Evolutionary conservation across 1,284 basidiomycete species (phyloP), one percentile per base, ranked within the genome.

Genomic region (Phellinidium pouzarii): DNA sequence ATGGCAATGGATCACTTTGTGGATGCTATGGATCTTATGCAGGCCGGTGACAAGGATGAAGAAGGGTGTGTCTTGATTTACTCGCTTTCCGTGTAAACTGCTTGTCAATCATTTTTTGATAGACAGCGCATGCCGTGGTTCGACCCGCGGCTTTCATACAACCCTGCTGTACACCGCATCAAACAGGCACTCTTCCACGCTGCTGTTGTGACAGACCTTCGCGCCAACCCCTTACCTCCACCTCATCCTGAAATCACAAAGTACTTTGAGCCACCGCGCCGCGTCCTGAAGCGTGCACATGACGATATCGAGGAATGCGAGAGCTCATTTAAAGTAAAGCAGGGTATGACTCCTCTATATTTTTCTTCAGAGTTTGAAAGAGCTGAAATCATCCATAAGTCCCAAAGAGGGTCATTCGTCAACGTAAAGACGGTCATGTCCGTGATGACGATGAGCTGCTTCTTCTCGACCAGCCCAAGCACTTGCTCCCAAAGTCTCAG

Each of bases 131-230:
- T 63, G 11, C 73, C 82, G 2, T 98, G 92, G 91, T 95, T 88
- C 61, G 80, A 87, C 56, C 78, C 87, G 0, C 70, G 76, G 1
- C 70, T 83, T 2, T 90, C 90, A 0, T 95, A 82, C 68, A 96
- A 95, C 61, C 94, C 95, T 0, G 82, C 89, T 4, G 78, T 96
- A 26, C 94, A 98, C 64, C 84, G 93, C 36, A 78, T 85, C 51
- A 95, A 95, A 64, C 91, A 96, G 69, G 94, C 94, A 2, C 82
- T 94, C 59, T 89, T 94, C 65, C 92, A 94, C 62, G 82, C 83
- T 48, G 89, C 91, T 0, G 74, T 91, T 9, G 83, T 87, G 5
- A 69, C 79, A 1, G 87, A 94, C 62, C 71, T 94, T 7, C 69
- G 75, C n/a, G 73, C 71, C 2, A 74, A 89, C 51, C 89, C 91